A percentile compares a stretch with the other conserved stretches of the same genome.
Conservation (phyloP, 768 basidiomycete genomes). For the Amylocystis lapponica region DNA sequence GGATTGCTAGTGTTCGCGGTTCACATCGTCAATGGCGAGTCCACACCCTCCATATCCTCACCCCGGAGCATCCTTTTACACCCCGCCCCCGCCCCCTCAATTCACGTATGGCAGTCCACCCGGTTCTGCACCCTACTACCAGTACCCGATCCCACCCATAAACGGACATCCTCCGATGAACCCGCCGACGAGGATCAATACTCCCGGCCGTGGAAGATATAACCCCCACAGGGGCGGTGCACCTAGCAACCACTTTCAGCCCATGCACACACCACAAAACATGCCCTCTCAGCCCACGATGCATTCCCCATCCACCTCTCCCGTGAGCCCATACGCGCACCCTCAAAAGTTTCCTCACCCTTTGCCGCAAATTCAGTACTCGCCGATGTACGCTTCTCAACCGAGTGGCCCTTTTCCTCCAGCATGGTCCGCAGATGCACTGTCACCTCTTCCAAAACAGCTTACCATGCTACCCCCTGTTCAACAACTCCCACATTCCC, state of each 20-base stretch:
- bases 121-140: constrained; percentile 24
- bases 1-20: no score
- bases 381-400: constrained; percentile 22
- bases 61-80: constrained; percentile 28
- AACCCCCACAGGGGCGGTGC: constrained; percentile 32
- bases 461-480: constrained; percentile 36
- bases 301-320: constrained; percentile 21
- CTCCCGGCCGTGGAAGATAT: constrained; percentile 29
- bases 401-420: constrained; percentile 30
- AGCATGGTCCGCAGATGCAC: constrained; percentile 42
- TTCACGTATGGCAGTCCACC: constrained; percentile 18
- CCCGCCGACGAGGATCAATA: constrained; percentile 30
- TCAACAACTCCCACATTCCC: no score
- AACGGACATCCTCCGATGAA: constrained; percentile 31
- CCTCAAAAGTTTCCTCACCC: constrained; percentile 28
- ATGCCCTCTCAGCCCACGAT: constrained; percentile 19
- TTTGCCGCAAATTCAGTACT: constrained; percentile 22
- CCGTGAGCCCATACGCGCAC: constrained; percentile 24
- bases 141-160: constrained; percentile 33
- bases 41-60: constrained; percentile 28
- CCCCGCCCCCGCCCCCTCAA: constrained; percentile 21
- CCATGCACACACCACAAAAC: constrained; percentile 26
- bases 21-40: constrained; percentile 20
- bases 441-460: constrained; percentile 62
- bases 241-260: constrained; percentile 35